Percentiles rank a stretch among this genome's conserved stretches.
These are phyloP conservation scores for Talaromyces thailandensis DNA, from an alignment of 495 filamentous ascomycete species.

Conservation along the genomic window DNA sequence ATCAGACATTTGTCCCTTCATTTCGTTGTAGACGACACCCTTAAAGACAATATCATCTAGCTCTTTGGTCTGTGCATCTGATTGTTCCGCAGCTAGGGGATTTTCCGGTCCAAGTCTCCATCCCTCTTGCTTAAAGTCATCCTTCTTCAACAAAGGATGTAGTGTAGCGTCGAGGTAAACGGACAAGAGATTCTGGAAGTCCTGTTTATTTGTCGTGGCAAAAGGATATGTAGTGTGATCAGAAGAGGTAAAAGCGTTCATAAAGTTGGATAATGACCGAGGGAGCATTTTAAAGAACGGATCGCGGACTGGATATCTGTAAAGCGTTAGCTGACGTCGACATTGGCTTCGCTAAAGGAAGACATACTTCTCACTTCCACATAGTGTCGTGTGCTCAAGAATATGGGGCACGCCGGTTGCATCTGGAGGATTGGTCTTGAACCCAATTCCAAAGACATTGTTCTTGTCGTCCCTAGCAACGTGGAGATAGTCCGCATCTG, in stretches of 20 bases:
- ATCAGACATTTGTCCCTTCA: conserved; percentile 99
- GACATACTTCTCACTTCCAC: conserved; percentile 89
- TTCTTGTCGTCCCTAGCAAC: conserved; percentile 91
- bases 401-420: conserved; percentile 96
- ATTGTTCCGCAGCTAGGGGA: conserved; percentile 44
- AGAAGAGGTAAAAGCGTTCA: conserved; percentile 95
- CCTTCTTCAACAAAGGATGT: conserved; percentile 73
- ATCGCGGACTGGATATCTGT: conserved; percentile 87
- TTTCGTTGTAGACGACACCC: conserved; percentile 98
- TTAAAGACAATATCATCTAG: conserved; percentile 73
- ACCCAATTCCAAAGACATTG: conserved; percentile 98
- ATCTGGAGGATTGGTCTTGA: conserved; percentile 97
- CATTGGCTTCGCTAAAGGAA: neutral
- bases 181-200: conserved; percentile 91
- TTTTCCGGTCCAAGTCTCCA: conserved; percentile 95
- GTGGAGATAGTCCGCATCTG: conserved; percentile 91
- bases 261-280: conserved; percentile 93
- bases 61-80: conserved; percentile 24
- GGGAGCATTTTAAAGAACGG: conserved; percentile 99
- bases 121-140: conserved; percentile 94
- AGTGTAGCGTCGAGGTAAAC: conserved; percentile 95
- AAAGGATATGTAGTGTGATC: conserved; percentile 99
- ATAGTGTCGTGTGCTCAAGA: conserved; percentile 92
- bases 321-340: conserved; percentile 12
- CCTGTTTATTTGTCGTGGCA: conserved; percentile 91